Evolutionary conservation across 345 rosid genomes (phyloP), one percentile per base, ranked within the genome.

Genomic region (Cochlearia excelsa): DNA sequence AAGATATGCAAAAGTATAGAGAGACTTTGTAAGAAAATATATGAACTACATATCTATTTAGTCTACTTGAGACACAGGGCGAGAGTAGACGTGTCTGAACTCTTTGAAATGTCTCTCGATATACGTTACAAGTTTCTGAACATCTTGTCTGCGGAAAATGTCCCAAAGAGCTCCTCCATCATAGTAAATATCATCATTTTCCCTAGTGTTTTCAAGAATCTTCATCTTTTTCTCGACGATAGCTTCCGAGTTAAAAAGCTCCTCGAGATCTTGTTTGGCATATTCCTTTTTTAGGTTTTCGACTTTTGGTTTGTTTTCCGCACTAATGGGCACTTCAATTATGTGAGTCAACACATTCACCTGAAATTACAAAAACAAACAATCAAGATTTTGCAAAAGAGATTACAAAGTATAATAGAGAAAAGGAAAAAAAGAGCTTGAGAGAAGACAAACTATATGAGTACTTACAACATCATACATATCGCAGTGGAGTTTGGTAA

Each of bases 401-500:
- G 2, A 8, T 6, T 5, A 50, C 43, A 31, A 46, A 30, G 23
- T 34, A 42, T 30, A 52, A 16, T n/a, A 39, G 26, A 48, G 5
- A 26, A 42, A 53, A 7, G 7, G 40, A 55, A 29, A 54, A n/a
- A 26, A 16, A 16, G 23, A 42, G n/a, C 3, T 30, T 6, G 9
- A n/a, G 29, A 46, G 8, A 61, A 45, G 34, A n/a, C 23, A 64
- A 64, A 27, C 7, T 5, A 16, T 27, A 57, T 8, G 9, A 26
- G 51, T 39, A 64, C 64, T 70, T 61, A 90, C 94, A 79, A 87
- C 89, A 78, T 87, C 97, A 65, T 87, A 85, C 89, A 84, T 80
- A 78, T 85, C 89, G 64, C 82, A 87, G 1, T 90, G 97, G 67
- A 90, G 90, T 77, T 87, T 87, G 43, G 96, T 90, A 26, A 87